phyloP scores from a whole-genome alignment of 768 basidiomycete genomes.

The Plicaturopsis crispa region DNA sequence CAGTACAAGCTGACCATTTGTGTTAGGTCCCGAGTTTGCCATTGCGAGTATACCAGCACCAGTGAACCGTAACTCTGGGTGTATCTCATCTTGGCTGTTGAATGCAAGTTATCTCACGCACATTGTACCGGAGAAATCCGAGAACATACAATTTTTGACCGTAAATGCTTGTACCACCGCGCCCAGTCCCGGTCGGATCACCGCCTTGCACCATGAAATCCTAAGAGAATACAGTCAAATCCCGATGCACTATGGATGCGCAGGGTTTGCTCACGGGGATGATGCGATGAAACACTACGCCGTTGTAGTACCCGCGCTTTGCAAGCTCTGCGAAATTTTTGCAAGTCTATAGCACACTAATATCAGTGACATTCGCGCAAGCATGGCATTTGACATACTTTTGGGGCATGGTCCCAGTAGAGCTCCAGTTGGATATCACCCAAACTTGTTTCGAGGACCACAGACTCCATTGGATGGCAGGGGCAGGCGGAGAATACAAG shows the following conservation, averaged over 20 bases:
- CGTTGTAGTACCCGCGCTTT: conserved; percentile 91
- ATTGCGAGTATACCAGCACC: conserved; percentile 95
- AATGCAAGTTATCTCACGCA: too few species aligned
- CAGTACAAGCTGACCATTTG: conserved; percentile 47
- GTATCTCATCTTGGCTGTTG: conserved; percentile 82
- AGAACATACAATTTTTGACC: conserved; percentile 75
- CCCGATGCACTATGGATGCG: too few species aligned
- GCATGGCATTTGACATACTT: conserved; percentile 23
- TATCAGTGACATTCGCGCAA: background rate
- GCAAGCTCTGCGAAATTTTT: conserved; percentile 90
- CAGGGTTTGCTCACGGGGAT: conserved; percentile 63
- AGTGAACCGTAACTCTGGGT: conserved; percentile 87
- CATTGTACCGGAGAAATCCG: conserved; percentile 3
- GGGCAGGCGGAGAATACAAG: too few species aligned
- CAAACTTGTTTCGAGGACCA: conserved; percentile 74
- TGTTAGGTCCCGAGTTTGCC: conserved; percentile 97
- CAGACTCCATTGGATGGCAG: conserved; percentile 51
- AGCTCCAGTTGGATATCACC: conserved; percentile 88
- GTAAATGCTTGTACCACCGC: conserved; percentile 86
- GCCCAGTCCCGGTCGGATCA: conserved; percentile 92
- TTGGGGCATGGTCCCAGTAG: conserved; percentile 89
- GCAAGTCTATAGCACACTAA: conserved; percentile 56
- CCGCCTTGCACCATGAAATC: conserved; percentile 98
- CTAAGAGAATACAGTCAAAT: conserved; percentile 26
- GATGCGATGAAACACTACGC: conserved; percentile 85